Evolutionary conservation across 2,329 filamentous ascomycete species (phyloP), one percentile per base, ranked within the genome.

Genomic region (Neonectria neomacrospora): DNA sequence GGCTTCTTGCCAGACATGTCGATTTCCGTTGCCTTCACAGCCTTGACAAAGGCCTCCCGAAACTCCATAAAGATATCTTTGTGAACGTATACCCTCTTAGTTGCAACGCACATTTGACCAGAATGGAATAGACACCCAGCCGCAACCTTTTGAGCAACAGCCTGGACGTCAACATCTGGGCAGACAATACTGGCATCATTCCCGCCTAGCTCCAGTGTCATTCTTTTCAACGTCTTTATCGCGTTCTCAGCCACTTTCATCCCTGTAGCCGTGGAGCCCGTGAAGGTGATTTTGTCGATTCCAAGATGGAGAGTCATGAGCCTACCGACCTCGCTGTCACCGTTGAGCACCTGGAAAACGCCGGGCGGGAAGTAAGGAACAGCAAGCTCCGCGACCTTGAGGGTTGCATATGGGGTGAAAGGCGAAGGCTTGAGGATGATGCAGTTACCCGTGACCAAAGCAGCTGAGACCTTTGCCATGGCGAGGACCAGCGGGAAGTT

Each of bases 221-320:
- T 80, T 37, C 86, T 80, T 80, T 90, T 90, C 51, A 90, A 74
- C 0, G 84, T 86, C 71, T 81, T 81, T 22, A 83, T 79, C 56
- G 81, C 82, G 18, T 79, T 82, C 61, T 81, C 81, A 79, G 88
- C 85, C 61, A 90, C 83, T 73, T 83, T 85, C 79, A 88, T 89
- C 8, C 88, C 88, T 0, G 85, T 89, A 0, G 80, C 80, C n/a
- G 81, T 86, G 7, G 85, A 88, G 2, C 88, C 88, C 0, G 88
- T 90, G 76, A 91, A 90, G 66, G 80, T 83, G 75, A 90, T 85
- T 79, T 89, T 90, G 63, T 83, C 80, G 54, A 90, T 82, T 20
- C 79, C 83, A 0, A 85, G 84, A 71, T 90, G 88, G 11, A 72
- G 72, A 0, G 85, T 88, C 61, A 90, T 75, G 80, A 80, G 80